Conservation (phyloP, 257 asterid species). For the Capsicum pubescens region DNA sequence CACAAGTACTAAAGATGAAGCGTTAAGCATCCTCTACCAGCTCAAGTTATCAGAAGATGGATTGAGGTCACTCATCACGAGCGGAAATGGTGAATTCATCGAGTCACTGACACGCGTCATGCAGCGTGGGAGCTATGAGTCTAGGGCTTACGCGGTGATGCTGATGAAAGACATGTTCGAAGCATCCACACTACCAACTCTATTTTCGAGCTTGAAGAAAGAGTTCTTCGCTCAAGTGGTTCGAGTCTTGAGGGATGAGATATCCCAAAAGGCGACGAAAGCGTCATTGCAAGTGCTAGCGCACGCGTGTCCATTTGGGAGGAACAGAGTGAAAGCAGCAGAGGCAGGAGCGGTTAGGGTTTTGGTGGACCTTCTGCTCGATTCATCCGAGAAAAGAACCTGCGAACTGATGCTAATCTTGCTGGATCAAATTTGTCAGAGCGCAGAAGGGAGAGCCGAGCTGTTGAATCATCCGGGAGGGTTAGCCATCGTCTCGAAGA, state of each 20-base stretch:
- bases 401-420: slow-evolving; percentile 54
- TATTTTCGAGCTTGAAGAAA: slow-evolving; percentile 32
- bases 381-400: slow-evolving; percentile 45
- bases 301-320: slow-evolving; percentile 52
- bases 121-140: slow-evolving; percentile 64
- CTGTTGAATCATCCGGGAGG: slow-evolving; percentile 76
- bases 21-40: slow-evolving; percentile 54
- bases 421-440: slow-evolving; percentile 69
- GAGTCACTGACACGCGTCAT: slow-evolving; percentile 49
- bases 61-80: slow-evolving; percentile 40
- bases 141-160: slow-evolving; percentile 62
- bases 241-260: slow-evolving; percentile 49
- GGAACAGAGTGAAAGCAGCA: slow-evolving; percentile 67
- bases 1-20: slow-evolving; percentile 49
- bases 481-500: slow-evolving; percentile 75
- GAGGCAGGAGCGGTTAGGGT: slow-evolving; percentile 52
- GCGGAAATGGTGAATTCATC: slow-evolving; percentile 39
- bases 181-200: slow-evolving; percentile 51
- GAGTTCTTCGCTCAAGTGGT: slow-evolving; percentile 52
- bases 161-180: slow-evolving; percentile 42
- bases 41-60: slow-evolving; percentile 63
- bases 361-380: slow-evolving; percentile 59
- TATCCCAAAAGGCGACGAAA: slow-evolving; percentile 54
- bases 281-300: slow-evolving; percentile 54
- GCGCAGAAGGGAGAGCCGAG: slow-evolving; percentile 87